Evolutionary conservation across 2,329 filamentous ascomycete species (phyloP).

Genomic region (Talaromyces sp.): DNA sequence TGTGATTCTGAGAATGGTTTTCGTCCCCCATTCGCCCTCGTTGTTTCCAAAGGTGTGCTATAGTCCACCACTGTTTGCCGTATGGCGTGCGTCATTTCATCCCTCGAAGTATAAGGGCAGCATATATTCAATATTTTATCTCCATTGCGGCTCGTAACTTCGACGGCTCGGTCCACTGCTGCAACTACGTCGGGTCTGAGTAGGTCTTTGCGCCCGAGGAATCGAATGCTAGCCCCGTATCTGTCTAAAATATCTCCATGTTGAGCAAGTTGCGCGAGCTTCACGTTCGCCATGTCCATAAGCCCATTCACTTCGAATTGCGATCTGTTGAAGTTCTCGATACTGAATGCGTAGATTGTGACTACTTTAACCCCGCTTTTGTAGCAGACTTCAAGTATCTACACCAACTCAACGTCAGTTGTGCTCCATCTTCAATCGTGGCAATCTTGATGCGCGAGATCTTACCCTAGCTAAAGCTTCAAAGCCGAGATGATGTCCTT

Average conservation of each 20-base stretch:
- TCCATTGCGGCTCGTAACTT: constrained; percentile 82
- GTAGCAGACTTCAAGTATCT: constrained; percentile 97
- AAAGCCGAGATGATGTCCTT: constrained; percentile 93
- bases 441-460: constrained; percentile 17
- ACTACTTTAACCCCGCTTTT: constrained; percentile 95
- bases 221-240: constrained; percentile 82
- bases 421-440: background rate
- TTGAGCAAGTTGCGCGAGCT: constrained; percentile 84
- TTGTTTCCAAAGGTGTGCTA: constrained; percentile 62
- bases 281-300: constrained; percentile 97
- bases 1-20: constrained; percentile 82
- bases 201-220: constrained; percentile 79
- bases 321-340: constrained; percentile 97
- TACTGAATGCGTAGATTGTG: constrained; percentile 97
- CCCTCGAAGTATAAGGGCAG: constrained; percentile 93
- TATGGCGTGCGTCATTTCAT: constrained; percentile 90
- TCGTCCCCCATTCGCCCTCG: constrained; percentile 38
- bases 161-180: constrained; percentile 80
- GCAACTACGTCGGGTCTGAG: constrained; percentile 84
- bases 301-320: constrained; percentile 95
- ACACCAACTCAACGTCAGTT: background rate
- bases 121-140: constrained; percentile 85
- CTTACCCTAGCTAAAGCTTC: constrained; percentile 84
- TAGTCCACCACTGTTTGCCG: constrained; percentile 84
- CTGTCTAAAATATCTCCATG: constrained; percentile 90